These are phyloP conservation scores for Malassezia equina DNA, from an alignment of 1,284 basidiomycete genomes.

Conservation along the genomic window DNA sequence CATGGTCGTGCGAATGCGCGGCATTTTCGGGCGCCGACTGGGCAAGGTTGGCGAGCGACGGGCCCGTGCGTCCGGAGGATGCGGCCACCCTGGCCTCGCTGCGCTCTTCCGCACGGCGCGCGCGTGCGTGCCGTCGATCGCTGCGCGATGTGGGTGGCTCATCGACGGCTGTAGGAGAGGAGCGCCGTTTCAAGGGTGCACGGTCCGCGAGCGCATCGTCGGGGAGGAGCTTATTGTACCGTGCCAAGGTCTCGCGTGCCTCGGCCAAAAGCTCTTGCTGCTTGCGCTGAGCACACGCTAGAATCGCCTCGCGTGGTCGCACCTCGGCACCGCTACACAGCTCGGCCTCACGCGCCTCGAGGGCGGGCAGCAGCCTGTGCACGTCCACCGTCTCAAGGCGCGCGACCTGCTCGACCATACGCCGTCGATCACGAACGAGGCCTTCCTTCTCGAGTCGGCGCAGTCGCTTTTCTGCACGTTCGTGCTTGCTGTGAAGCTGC, in stretches of 20 bases:
- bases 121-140: background rate
- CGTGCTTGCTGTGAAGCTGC: constrained; percentile 3
- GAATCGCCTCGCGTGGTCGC: background rate
- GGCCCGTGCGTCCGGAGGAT: background rate
- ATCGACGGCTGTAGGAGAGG: background rate
- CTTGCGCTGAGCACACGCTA: background rate
- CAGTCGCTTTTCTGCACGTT: constrained; percentile 14
- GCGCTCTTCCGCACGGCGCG: background rate
- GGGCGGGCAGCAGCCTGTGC: constrained; percentile 3
- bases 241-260: constrained; percentile 1
- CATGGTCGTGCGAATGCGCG: background rate
- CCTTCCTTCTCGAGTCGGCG: constrained; percentile 14
- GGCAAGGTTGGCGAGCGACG: background rate
- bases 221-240: constrained; percentile 14
- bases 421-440: constrained; percentile 10
- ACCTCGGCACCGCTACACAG: background rate
- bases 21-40: background rate
- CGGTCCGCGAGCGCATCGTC: background rate
- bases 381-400: constrained; percentile 9
- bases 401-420: background rate
- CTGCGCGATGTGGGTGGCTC: background rate
- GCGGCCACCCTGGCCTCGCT: background rate
- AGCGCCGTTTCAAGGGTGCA: background rate
- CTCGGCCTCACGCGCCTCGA: constrained; percentile 5
- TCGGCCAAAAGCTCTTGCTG: constrained; percentile 2